phyloP scores from a whole-genome alignment of 2,329 filamentous ascomycete genomes.

The Mollisiaceae sp. region DNA sequence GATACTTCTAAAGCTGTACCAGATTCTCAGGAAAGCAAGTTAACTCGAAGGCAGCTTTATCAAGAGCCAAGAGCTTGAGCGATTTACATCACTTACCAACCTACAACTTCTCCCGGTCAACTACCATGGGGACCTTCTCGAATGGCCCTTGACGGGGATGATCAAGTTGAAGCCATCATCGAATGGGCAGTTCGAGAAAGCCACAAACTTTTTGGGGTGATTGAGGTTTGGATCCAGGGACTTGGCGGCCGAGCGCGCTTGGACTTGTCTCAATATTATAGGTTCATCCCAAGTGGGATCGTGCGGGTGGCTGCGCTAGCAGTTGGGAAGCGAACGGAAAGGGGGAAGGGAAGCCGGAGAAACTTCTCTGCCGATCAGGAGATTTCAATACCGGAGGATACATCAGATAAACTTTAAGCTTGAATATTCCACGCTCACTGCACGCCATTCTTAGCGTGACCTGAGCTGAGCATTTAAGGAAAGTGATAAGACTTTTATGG shows the following conservation, averaged over 20 bases:
- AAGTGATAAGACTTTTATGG: slow-evolving; percentile 26
- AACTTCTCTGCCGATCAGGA: slow-evolving; percentile 23
- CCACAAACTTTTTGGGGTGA: slow-evolving; percentile 14
- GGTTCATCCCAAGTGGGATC: background rate
- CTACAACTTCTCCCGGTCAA: slow-evolving; percentile 10
- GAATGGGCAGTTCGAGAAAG: slow-evolving; percentile 26
- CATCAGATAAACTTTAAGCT: slow-evolving; percentile 26
- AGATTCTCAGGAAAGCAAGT: background rate
- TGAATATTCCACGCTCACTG: slow-evolving; percentile 22
- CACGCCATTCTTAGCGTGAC: slow-evolving; percentile 22
- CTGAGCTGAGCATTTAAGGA: slow-evolving; percentile 18
- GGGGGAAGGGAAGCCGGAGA: slow-evolving; percentile 7
- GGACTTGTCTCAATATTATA: slow-evolving; percentile 11
- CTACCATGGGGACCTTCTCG: slow-evolving; percentile 28
- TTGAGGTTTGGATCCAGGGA: slow-evolving; percentile 8
- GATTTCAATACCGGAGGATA: slow-evolving; percentile 24
- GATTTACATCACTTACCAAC: slow-evolving; percentile 19
- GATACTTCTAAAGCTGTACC: background rate
- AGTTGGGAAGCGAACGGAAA: slow-evolving; percentile 17
- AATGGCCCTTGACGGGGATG: slow-evolving; percentile 23
- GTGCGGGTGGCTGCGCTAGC: slow-evolving; percentile 17
- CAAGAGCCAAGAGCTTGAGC: slow-evolving; percentile 10
- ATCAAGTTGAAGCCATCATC: slow-evolving; percentile 19
- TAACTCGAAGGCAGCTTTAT: background rate
- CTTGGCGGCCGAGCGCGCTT: slow-evolving; percentile 24